A percentile compares a stretch with the other conserved stretches of the same genome.
These are phyloP conservation scores for Nematodospora anomalae DNA, from an alignment of 1,139 yeast genomes.

Conservation along the genomic window DNA sequence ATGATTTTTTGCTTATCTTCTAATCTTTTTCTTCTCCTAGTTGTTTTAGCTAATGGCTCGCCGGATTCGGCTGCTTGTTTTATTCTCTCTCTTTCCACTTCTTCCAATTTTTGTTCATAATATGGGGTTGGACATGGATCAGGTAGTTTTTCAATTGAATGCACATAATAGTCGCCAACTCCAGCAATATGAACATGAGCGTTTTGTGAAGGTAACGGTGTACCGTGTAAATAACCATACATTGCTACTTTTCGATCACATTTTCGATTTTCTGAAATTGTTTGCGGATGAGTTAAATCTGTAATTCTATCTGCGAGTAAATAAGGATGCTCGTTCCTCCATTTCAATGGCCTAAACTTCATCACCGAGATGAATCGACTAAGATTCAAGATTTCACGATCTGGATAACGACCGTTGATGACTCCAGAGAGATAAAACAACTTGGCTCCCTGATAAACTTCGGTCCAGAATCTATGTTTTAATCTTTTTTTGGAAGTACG, in stretches of 20 bases:
- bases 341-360: slow-evolving; percentile 96
- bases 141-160: slow-evolving; percentile 82
- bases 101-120: slow-evolving; percentile 82
- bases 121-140: slow-evolving; percentile 99
- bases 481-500: slow-evolving; percentile 89
- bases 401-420: slow-evolving; percentile 96
- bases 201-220: slow-evolving; percentile 71
- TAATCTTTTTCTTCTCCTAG: slow-evolving; percentile 80
- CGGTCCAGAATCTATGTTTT: slow-evolving; percentile 98
- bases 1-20: slow-evolving; percentile 93
- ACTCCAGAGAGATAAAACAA: slow-evolving; percentile 94
- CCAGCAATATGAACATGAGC: slow-evolving; percentile 94
- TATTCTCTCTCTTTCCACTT: slow-evolving; percentile 66
- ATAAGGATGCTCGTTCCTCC: slow-evolving; percentile 99
- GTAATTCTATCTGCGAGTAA: slow-evolving; percentile 87
- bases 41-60: slow-evolving; percentile 50
- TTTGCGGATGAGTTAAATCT: slow-evolving; percentile 93
- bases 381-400: slow-evolving; percentile 87
- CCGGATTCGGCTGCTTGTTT: slow-evolving; percentile 65
- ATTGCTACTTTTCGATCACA: slow-evolving; percentile 87
- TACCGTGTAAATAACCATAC: slow-evolving; percentile 94
- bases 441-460: slow-evolving; percentile 97
- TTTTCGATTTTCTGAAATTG: slow-evolving; percentile 74
- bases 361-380: slow-evolving; percentile 92
- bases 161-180: slow-evolving; percentile 81